A percentile compares a stretch with the other conserved stretches of the same genome.
Evolutionary conservation across 2,329 filamentous ascomycete genomes (phyloP).

Genomic region (Aureobasidium musti): DNA sequence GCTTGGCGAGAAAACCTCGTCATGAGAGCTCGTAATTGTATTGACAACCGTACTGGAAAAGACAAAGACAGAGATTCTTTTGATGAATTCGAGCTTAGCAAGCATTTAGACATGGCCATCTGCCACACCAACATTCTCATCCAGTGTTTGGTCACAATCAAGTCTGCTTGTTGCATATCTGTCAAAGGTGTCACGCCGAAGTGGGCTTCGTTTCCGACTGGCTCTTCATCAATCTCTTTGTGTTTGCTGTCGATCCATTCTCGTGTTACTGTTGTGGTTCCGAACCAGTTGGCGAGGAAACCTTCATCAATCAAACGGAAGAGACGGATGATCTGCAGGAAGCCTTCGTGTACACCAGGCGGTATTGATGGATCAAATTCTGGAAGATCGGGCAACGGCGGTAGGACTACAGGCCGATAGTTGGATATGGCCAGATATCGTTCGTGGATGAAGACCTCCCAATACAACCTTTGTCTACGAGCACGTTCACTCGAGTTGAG

Average conservation of each 20-base stretch:
- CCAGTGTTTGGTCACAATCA: slow-evolving; percentile 56
- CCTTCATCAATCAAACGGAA: slow-evolving; percentile 50
- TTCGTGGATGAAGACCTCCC: slow-evolving; percentile 60
- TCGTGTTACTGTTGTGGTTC: slow-evolving; percentile 39
- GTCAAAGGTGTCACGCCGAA: slow-evolving; percentile 36
- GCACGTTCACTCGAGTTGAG: slow-evolving; percentile 45
- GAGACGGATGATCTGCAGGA: slow-evolving; percentile 49
- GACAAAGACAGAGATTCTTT: slow-evolving; percentile 44
- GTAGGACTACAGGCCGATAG: slow-evolving; percentile 50
- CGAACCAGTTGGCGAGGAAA: slow-evolving; percentile 51
- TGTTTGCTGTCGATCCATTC: slow-evolving; percentile 52
- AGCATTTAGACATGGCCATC: slow-evolving; percentile 52
- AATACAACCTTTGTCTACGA: slow-evolving; percentile 55
- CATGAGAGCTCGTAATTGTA: slow-evolving; percentile 48
- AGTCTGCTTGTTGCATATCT: slow-evolving; percentile 52
- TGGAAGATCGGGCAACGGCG: slow-evolving; percentile 44
- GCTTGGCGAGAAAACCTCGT: slow-evolving; percentile 48
- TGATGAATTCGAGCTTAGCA: slow-evolving; percentile 44
- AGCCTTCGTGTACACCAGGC: slow-evolving; percentile 46
- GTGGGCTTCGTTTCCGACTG: slow-evolving; percentile 30
- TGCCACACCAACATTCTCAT: slow-evolving; percentile 53
- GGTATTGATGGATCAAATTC: slow-evolving; percentile 47
- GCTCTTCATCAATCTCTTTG: slow-evolving; percentile 47
- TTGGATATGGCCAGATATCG: slow-evolving; percentile 58
- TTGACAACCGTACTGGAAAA: slow-evolving; percentile 50